These are phyloP conservation scores for Rosa hybrid DNA, from an alignment of 331 rosid genomes.

Conservation along the genomic window DNA sequence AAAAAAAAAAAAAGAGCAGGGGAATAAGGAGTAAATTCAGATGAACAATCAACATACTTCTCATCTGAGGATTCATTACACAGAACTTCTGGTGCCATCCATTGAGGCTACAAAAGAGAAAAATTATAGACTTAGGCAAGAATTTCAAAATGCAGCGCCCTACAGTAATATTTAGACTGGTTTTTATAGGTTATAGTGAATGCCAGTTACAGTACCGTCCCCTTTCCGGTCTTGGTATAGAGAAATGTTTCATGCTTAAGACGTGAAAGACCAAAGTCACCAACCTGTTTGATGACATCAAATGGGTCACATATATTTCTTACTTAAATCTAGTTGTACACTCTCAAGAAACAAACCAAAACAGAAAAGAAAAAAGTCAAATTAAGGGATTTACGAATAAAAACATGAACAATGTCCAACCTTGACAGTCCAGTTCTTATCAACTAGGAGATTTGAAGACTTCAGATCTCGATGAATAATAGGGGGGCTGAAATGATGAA, in stretches of 20 bases:
- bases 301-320: background rate
- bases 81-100: conserved; percentile 99
- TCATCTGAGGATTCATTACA: conserved; percentile 93
- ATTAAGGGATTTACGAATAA: background rate
- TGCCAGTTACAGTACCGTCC: conserved; percentile 62
- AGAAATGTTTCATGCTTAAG: conserved; percentile 86
- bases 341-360: background rate
- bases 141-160: conserved; percentile 4
- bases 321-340: background rate
- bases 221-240: conserved; percentile 86
- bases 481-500: conserved; percentile 91
- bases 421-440: conserved; percentile 95
- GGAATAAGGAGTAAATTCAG: background rate
- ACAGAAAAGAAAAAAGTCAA: background rate
- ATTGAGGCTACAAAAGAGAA: conserved; percentile 77
- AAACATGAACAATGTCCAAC: conserved; percentile 26
- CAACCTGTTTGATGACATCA: conserved; percentile 58
- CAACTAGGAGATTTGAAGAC: conserved; percentile 92
- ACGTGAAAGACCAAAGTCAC: conserved; percentile 97
- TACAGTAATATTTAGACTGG: background rate
- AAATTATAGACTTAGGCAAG: conserved; percentile 17
- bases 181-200: conserved; percentile 6
- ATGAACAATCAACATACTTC: conserved; percentile 55
- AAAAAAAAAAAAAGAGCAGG: background rate
- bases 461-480: conserved; percentile 93